These are phyloP conservation scores for Cladosporium sp. DNA, from an alignment of 2,329 filamentous ascomycete species.

Conservation along the genomic window DNA sequence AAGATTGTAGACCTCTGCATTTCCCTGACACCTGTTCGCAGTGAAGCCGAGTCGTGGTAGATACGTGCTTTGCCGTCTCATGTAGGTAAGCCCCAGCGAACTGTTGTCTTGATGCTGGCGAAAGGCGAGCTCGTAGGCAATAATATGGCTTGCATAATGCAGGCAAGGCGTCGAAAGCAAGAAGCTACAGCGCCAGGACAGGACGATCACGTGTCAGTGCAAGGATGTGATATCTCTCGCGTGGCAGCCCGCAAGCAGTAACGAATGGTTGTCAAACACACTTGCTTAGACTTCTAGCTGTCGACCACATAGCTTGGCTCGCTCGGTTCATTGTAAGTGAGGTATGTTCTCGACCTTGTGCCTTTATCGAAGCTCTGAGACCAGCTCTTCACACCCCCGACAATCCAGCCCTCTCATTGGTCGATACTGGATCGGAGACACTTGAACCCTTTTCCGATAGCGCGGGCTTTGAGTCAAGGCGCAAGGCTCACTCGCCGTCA, in stretches of 20 bases:
- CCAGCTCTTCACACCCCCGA: not conserved
- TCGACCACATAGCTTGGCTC: not conserved
- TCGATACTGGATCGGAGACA: not conserved
- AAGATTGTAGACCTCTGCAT: too few species aligned
- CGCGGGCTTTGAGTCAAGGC: not conserved
- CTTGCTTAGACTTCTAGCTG: not conserved
- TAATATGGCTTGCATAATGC: not conserved
- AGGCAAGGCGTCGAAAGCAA: not conserved
- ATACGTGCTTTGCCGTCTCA: not conserved
- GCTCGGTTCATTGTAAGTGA: not conserved
- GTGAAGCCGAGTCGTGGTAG: not conserved
- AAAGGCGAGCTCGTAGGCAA: too few species aligned
- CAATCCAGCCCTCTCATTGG: not conserved
- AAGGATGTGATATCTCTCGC: not conserved
- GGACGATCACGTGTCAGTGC: not conserved
- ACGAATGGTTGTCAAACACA: not conserved
- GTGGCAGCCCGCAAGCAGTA: not conserved
- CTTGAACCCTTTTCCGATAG: not conserved
- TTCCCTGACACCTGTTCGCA: too few species aligned
- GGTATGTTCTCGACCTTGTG: not conserved
- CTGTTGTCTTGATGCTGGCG: not conserved
- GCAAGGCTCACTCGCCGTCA: not conserved
- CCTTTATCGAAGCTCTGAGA: not conserved
- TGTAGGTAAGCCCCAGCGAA: not conserved
- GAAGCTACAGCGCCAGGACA: not conserved